These are phyloP conservation scores for Tilletia horrida DNA, from an alignment of 1,284 basidiomycete species.

Conservation along the genomic window DNA sequence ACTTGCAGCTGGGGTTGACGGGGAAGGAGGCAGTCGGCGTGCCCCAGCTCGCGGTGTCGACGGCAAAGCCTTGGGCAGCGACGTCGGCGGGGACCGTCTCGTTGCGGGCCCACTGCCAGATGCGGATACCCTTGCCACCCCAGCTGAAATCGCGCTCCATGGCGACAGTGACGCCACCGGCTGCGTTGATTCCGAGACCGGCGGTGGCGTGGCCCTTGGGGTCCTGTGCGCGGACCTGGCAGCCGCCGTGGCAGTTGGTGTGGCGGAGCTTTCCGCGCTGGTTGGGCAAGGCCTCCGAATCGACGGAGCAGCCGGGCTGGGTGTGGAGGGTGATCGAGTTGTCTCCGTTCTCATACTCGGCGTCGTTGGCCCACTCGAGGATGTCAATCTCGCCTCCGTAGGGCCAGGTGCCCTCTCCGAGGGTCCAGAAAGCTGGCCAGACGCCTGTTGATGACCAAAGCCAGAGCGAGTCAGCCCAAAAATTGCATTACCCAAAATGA, in stretches of 20 bases:
- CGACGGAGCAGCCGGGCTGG: conserved; percentile 29
- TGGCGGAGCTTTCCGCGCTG: conserved; percentile 34
- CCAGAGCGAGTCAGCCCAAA: too few relatives aligned
- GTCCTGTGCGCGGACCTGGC: conserved; percentile 24
- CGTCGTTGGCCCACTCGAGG: conserved; percentile 51
- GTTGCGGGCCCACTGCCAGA: conserved; percentile 46
- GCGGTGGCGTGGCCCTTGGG: conserved; percentile 37
- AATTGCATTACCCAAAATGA: not conserved
- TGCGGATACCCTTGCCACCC: conserved; percentile 43
- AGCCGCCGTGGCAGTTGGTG: conserved; percentile 33
- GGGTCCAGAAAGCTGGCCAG: conserved; percentile 54
- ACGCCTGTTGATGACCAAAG: conserved; percentile 27
- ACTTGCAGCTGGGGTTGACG: conserved; percentile 37
- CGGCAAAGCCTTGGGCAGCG: conserved; percentile 22
- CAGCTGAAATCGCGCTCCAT: conserved; percentile 48
- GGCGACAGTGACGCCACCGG: conserved; percentile 45
- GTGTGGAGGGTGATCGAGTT: conserved; percentile 44
- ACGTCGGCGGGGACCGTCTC: conserved; percentile 34
- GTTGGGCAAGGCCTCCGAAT: conserved; percentile 13
- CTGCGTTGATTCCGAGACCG: conserved; percentile 38
- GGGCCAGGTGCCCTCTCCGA: conserved; percentile 42
- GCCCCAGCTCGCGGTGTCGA: conserved; percentile 42
- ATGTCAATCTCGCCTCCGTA: conserved; percentile 52
- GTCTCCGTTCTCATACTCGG: conserved; percentile 25
- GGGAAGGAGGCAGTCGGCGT: conserved; percentile 38